Evolutionary conservation across 371 early-diverging fungal genomes (phyloP).

Genomic region (Circinella umbellata): DNA sequence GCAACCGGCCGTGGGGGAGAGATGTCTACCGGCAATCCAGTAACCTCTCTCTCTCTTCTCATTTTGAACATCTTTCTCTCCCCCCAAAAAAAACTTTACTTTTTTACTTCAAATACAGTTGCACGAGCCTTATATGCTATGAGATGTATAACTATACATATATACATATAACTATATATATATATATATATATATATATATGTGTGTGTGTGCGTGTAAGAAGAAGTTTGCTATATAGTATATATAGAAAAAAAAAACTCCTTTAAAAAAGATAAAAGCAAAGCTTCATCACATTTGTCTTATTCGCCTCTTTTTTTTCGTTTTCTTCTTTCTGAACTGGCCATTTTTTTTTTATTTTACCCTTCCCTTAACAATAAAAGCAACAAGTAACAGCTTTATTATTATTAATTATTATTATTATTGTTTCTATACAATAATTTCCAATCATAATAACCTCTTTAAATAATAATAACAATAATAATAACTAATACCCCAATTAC

Average conservation of each 20-base stretch:
- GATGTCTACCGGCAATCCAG: too few relatives aligned
- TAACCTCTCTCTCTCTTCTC: too few relatives aligned
- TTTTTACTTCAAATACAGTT: slow-evolving; percentile 1
- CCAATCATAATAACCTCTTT: too few relatives aligned
- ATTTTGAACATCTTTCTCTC: background rate
- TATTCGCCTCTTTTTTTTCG: slow-evolving; percentile 6
- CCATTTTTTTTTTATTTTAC: background rate
- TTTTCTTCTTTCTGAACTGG: slow-evolving; percentile 1
- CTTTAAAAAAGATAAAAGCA: slow-evolving; percentile 15
- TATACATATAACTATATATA: background rate
- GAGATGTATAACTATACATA: background rate
- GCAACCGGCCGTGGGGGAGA: background rate
- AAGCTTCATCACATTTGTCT: background rate
- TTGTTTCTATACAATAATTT: too few relatives aligned
- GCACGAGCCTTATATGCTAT: slow-evolving; percentile 16
- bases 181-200: background rate
- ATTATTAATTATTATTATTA: too few relatives aligned
- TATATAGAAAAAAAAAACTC: slow-evolving; percentile 1
- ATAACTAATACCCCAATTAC: too few relatives aligned
- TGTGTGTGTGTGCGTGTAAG: background rate
- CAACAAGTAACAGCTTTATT: too few relatives aligned
- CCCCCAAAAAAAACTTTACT: slow-evolving; percentile 2
- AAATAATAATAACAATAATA: too few relatives aligned
- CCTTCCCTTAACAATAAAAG: too few relatives aligned
- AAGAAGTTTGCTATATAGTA: background rate